Conservation (phyloP, 345 rosid species). For the Heritiera littoralis region DNA sequence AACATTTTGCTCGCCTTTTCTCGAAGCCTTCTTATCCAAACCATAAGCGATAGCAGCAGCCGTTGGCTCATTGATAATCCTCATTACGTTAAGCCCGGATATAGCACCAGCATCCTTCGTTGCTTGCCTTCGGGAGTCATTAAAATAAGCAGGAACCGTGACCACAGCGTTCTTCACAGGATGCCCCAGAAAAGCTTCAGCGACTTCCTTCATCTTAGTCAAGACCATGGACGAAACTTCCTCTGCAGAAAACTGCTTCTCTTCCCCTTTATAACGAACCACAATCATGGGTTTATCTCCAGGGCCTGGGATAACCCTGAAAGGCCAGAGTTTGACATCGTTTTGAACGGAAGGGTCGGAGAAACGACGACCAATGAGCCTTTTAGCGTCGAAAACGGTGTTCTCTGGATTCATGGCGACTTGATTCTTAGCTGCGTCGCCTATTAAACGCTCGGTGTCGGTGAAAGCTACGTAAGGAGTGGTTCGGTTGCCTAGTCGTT, state of each 20-base stretch:
- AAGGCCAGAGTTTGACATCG: constrained; percentile 33
- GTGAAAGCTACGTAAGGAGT: constrained; percentile 42
- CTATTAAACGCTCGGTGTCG: constrained; percentile 31
- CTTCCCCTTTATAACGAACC: constrained; percentile 29
- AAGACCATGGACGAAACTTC: constrained; percentile 31
- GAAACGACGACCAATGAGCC: constrained; percentile 35
- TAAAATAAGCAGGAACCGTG: constrained; percentile 30
- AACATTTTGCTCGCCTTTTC: constrained; percentile 26
- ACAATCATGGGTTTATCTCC: constrained; percentile 32
- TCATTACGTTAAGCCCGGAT: constrained; percentile 29
- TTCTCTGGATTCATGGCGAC: constrained; percentile 39
- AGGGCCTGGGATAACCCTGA: constrained; percentile 27
- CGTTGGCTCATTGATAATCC: constrained; percentile 32
- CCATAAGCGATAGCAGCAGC: constrained; percentile 33
- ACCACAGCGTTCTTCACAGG: constrained; percentile 28
- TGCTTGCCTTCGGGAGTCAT: constrained; percentile 32
- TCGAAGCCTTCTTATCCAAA: constrained; percentile 27
- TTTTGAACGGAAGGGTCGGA: constrained; percentile 30
- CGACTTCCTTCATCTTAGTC: constrained; percentile 22
- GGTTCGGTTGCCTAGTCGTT: constrained; percentile 39
- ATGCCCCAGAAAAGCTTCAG: constrained; percentile 26
- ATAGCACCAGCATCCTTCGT: constrained; percentile 30
- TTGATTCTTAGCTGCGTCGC: constrained; percentile 37
- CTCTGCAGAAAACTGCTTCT: constrained; percentile 21
- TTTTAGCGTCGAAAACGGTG: constrained; percentile 33